phyloP scores from a whole-genome alignment of 1,284 basidiomycete genomes.

The Tilletia indica region DNA sequence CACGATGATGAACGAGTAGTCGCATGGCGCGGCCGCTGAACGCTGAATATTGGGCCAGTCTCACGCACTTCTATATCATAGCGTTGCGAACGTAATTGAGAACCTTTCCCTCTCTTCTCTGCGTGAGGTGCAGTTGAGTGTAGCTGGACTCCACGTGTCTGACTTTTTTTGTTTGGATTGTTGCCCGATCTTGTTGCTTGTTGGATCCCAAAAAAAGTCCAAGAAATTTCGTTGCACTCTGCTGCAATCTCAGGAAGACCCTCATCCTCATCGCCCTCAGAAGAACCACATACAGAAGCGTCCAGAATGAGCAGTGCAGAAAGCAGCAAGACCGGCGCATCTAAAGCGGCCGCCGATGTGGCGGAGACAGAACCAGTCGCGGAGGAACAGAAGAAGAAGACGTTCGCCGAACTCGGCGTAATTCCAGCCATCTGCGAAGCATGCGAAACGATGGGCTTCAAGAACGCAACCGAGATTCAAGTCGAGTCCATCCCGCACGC shows the following conservation, averaged over 20 bases:
- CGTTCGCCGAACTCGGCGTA: constrained; percentile 71
- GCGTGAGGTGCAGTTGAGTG: too few species aligned
- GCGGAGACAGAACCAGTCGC: background rate
- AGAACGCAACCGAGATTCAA: constrained; percentile 88
- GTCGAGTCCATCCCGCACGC: constrained; percentile 83
- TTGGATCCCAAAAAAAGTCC: too few species aligned
- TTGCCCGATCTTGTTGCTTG: too few species aligned
- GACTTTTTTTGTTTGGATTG: too few species aligned
- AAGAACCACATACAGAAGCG: background rate
- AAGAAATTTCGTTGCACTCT: too few species aligned
- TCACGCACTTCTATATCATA: too few species aligned
- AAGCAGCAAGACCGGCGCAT: background rate
- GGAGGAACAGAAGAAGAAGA: constrained; percentile 37
- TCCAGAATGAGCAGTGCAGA: background rate
- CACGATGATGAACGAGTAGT: too few species aligned
- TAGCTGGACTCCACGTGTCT: too few species aligned
- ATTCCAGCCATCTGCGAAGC: constrained; percentile 86
- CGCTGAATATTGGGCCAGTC: too few species aligned
- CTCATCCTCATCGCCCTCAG: background rate
- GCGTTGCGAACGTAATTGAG: too few species aligned
- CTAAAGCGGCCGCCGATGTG: background rate
- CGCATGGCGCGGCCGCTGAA: too few species aligned
- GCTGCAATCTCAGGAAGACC: background rate
- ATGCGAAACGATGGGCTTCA: constrained; percentile 78
- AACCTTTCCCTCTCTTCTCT: too few species aligned